Evolutionary conservation across 768 basidiomycete species (phyloP).

Genomic region (Hortiboletus flavorubellus): DNA sequence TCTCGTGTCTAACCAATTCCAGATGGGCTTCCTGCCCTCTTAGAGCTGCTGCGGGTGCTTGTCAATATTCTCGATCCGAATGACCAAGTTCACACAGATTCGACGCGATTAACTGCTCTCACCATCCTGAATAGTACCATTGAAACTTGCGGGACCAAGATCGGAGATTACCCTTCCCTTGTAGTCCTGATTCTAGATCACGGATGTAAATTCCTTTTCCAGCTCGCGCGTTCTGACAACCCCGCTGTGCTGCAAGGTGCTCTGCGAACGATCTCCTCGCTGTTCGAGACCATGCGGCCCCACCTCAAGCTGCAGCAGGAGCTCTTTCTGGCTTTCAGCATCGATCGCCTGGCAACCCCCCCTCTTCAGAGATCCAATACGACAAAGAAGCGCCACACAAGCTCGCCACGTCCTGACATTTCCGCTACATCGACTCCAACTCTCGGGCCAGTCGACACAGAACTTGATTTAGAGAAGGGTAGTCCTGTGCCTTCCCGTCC

Average conservation of each 20-base stretch:
- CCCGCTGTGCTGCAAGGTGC: constrained; percentile 72
- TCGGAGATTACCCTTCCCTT: constrained; percentile 78
- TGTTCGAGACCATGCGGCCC: constrained; percentile 82
- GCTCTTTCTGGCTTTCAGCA: constrained; percentile 89
- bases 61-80: constrained; percentile 94
- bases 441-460: constrained; percentile 36
- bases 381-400: constrained; percentile 34
- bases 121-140: constrained; percentile 85
- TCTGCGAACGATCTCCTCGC: constrained; percentile 80
- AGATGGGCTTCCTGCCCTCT: constrained; percentile 90
- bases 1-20: constrained; percentile 8
- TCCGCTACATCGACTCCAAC: constrained; percentile 44
- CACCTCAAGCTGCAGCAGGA: constrained; percentile 94
- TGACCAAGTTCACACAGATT: constrained; percentile 94
- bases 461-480: constrained; percentile 46
- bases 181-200: constrained; percentile 76
- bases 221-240: constrained; percentile 90
- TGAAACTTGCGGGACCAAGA: constrained; percentile 73
- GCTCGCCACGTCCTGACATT: constrained; percentile 53
- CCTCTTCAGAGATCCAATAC: constrained; percentile 25
- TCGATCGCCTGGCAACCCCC: constrained; percentile 81
- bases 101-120: constrained; percentile 86
- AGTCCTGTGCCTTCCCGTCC: constrained; percentile 51
- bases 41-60: constrained; percentile 90
- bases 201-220: constrained; percentile 96